Evolutionary conservation across 2,329 filamentous ascomycete genomes (phyloP).

Genomic region (Ceratocystis lukuohia): DNA sequence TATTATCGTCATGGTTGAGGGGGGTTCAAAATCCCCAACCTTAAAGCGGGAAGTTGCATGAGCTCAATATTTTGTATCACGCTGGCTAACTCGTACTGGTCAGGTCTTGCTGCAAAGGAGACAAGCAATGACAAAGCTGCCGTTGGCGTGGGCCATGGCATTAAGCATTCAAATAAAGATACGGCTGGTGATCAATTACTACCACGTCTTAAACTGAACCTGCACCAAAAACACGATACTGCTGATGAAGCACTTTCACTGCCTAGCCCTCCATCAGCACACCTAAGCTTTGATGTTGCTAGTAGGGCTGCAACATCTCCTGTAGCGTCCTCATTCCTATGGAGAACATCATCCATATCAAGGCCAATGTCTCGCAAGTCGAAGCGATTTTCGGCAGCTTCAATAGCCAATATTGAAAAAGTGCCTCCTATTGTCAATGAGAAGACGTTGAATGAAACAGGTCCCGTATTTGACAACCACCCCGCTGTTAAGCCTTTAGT

Average conservation of each 20-base stretch:
- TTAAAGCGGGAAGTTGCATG: not conserved
- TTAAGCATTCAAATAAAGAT: not conserved
- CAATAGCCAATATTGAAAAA: conserved; percentile 9
- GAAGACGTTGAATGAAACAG: not conserved
- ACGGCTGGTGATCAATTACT: not conserved
- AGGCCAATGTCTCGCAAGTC: conserved; percentile 18
- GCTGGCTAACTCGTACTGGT: not conserved
- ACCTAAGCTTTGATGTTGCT: conserved; percentile 8
- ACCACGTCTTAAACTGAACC: conserved; percentile 13
- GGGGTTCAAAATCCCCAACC: not conserved
- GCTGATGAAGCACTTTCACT: not conserved
- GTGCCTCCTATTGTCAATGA: not conserved
- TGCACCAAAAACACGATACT: not conserved
- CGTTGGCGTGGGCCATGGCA: not conserved
- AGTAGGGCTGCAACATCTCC: not conserved
- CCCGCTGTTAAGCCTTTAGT: conserved; percentile 19
- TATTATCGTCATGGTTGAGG: not conserved
- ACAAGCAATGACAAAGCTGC: not conserved
- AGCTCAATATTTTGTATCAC: not conserved
- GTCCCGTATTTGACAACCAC: conserved; percentile 17
- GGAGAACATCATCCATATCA: conserved; percentile 7
- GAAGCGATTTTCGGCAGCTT: conserved; percentile 9
- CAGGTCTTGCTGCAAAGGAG: conserved; percentile 15
- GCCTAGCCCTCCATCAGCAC: conserved; percentile 5
- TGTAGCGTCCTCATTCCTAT: not conserved